Conservation (phyloP, 1,139 yeast genomes). For the Nakaseomyces glabratus region DNA sequence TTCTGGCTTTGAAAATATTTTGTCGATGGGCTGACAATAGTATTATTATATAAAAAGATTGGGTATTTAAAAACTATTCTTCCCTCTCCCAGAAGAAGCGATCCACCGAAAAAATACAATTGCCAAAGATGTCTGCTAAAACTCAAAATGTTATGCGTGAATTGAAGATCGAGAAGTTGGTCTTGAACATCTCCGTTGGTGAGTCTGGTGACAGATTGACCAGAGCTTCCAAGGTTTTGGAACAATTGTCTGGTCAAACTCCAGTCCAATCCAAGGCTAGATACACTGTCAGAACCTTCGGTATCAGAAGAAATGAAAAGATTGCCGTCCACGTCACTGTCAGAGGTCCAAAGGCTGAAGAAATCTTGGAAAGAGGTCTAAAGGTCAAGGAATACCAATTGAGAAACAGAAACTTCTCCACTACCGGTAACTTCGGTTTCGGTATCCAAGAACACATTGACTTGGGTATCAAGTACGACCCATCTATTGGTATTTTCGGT, state of each 20-base stretch:
- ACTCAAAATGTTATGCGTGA: conserved; percentile 87
- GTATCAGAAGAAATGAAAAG: conserved; percentile 99
- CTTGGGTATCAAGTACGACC: conserved; percentile 99
- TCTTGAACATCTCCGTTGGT: conserved; percentile 99
- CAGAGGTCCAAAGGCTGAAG: conserved; percentile 99
- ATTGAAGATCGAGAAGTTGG: conserved; percentile 97
- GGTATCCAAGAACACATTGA: conserved; percentile 99
- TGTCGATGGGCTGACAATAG: too few relatives aligned
- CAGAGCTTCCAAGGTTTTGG: conserved; percentile 99
- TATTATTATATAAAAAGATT: too few relatives aligned
- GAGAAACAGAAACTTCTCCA: conserved; percentile 87
- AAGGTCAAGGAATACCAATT: conserved; percentile 99
- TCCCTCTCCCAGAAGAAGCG: neutral
- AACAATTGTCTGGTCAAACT: conserved; percentile 99
- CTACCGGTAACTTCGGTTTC: conserved; percentile 99
- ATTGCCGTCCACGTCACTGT: conserved; percentile 98
- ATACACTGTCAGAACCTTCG: conserved; percentile 99
- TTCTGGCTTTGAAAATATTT: too few relatives aligned
- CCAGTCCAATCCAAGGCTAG: conserved; percentile 99
- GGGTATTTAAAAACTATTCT: too few relatives aligned
- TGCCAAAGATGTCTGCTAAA: conserved; percentile 35
- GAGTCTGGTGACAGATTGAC: conserved; percentile 99
- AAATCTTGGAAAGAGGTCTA: conserved; percentile 98
- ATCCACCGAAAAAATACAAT: conserved; percentile 7
- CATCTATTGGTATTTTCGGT: conserved; percentile 99